Percentiles rank a stretch among this genome's conserved stretches.
phyloP scores from a whole-genome alignment of 805 yeast species.

The Myxozyma melibiosi region DNA sequence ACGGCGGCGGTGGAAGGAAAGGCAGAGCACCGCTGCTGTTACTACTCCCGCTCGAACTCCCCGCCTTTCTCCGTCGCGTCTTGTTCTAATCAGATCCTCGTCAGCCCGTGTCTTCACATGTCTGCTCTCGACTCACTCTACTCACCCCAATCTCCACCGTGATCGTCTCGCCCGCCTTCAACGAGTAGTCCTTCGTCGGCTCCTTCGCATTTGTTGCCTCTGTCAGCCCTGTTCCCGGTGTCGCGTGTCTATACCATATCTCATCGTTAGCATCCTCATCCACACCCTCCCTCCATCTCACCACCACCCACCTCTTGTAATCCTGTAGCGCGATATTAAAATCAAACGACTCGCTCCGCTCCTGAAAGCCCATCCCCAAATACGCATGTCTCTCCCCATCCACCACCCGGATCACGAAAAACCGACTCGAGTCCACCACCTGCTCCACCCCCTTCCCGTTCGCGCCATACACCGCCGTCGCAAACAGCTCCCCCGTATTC shows the following conservation, averaged over 20 bases:
- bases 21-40: constrained; percentile 10
- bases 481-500: constrained; percentile 42
- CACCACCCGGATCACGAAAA: constrained; percentile 45
- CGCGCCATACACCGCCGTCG: constrained; percentile 42
- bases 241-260: constrained; percentile 2
- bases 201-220: background rate
- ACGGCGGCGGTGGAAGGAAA: constrained; percentile 39
- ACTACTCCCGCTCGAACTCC: background rate
- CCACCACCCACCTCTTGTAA: constrained; percentile 36
- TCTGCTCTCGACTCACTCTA: background rate
- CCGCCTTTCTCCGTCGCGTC: background rate
- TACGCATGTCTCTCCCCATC: constrained; percentile 43
- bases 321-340: constrained; percentile 46
- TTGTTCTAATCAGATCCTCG: background rate
- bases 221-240: background rate
- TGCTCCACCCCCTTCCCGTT: constrained; percentile 41
- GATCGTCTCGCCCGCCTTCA: constrained; percentile 37
- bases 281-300: background rate
- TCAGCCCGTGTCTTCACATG: background rate
- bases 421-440: constrained; percentile 42
- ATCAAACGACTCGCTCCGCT: constrained; percentile 43
- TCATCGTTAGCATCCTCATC: background rate
- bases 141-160: constrained; percentile 33
- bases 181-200: constrained; percentile 34
- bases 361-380: constrained; percentile 48